phyloP scores from a whole-genome alignment of 352 stramenopile species.

The Blastocystis sp. region DNA sequence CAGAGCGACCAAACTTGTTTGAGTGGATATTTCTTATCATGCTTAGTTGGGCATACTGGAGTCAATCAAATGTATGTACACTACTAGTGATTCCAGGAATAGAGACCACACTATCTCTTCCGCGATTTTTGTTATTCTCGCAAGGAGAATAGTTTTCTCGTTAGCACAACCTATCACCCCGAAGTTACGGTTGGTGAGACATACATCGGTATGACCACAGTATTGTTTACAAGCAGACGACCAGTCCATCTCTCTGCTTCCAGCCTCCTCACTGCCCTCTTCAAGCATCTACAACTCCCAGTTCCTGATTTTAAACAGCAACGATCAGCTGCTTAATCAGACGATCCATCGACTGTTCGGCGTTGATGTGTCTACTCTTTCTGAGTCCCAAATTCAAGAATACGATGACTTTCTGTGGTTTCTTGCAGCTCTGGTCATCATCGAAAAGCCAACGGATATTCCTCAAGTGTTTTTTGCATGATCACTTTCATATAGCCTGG shows the following conservation, averaged over 20 bases:
- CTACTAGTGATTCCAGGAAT: not conserved
- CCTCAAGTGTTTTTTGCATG: not conserved
- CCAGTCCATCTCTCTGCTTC: not conserved
- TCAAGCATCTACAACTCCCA: not conserved
- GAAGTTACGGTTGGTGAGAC: not conserved
- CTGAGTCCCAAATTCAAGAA: not conserved
- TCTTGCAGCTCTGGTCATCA: not conserved
- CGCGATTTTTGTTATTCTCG: not conserved
- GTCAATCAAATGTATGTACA: not conserved
- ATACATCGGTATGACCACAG: not conserved
- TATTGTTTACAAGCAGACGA: not conserved
- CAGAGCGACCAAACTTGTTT: not conserved
- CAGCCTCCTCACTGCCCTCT: not conserved
- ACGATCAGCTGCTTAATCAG: not conserved
- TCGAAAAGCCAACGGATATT: not conserved
- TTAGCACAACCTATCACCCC: not conserved
- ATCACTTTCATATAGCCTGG: not conserved
- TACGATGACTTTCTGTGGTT: not conserved
- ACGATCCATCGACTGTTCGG: not conserved
- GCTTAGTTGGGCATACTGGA: not conserved
- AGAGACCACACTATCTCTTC: not conserved
- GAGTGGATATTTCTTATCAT: not conserved
- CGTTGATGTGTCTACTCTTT: not conserved
- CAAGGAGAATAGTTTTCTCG: not conserved
- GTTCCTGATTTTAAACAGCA: conserved; percentile 24